Evolutionary conservation across 352 stramenopile genomes (phyloP).

Genomic region (Globisporangium perplexum): DNA sequence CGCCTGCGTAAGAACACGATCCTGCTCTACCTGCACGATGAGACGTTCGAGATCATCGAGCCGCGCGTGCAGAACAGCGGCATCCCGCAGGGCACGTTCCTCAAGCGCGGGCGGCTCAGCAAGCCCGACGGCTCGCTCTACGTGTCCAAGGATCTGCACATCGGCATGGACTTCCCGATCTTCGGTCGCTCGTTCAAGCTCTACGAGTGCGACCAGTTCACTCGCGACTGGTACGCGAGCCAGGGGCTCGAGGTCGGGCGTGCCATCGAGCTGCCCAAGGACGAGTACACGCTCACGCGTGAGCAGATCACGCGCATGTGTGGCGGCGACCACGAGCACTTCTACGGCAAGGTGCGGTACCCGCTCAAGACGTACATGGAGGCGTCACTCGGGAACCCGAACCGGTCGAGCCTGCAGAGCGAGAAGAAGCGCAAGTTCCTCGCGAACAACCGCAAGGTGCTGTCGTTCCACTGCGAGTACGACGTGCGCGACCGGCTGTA

Average conservation of each 20-base stretch:
- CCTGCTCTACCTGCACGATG: constrained; percentile 79
- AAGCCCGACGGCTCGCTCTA: constrained; percentile 56
- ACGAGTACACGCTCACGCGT: constrained; percentile 76
- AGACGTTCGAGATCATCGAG: constrained; percentile 89
- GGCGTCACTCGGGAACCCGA: constrained; percentile 68
- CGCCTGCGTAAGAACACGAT: constrained; percentile 71
- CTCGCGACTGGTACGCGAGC: constrained; percentile 48
- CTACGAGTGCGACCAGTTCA: constrained; percentile 74
- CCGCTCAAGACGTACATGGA: constrained; percentile 86
- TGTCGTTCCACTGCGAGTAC: constrained; percentile 85
- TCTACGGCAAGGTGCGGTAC: constrained; percentile 73
- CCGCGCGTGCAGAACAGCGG: constrained; percentile 74
- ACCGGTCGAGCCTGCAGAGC: constrained; percentile 51
- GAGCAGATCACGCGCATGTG: constrained; percentile 76
- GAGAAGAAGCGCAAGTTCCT: constrained; percentile 86
- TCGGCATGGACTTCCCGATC: constrained; percentile 69
- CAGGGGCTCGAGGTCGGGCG: constrained; percentile 35
- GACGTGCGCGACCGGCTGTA: constrained; percentile 78
- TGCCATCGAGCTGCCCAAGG: constrained; percentile 62
- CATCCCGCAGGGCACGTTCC: constrained; percentile 82
- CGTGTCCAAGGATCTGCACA: constrained; percentile 37
- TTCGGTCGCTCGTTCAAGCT: constrained; percentile 76
- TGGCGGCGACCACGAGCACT: constrained; percentile 57
- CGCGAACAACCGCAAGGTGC: constrained; percentile 79
- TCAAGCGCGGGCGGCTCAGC: constrained; percentile 67